Evolutionary conservation across 2,329 filamentous ascomycete genomes (phyloP).

Genomic region (Pezicula neosporulosa): DNA sequence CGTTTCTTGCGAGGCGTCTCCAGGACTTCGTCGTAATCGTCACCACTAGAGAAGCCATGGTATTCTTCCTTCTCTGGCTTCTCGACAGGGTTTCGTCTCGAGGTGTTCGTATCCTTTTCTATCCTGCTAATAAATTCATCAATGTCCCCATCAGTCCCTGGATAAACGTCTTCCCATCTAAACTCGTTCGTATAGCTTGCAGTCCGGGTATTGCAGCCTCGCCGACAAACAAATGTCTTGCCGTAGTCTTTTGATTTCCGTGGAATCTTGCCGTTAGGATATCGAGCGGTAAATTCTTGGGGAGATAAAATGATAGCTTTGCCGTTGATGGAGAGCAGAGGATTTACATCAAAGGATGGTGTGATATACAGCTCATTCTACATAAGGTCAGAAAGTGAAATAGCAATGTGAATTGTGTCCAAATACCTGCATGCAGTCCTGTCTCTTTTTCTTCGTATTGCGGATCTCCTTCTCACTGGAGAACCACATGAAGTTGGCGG

Average conservation of each 20-base stretch:
- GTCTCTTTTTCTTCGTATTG: slow-evolving; percentile 76
- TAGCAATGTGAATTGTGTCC: background rate
- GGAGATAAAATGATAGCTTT: slow-evolving; percentile 78
- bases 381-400: slow-evolving; percentile 15
- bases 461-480: slow-evolving; percentile 86
- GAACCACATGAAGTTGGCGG: slow-evolving; percentile 94
- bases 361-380: slow-evolving; percentile 92
- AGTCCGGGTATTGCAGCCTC: slow-evolving; percentile 85
- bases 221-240: slow-evolving; percentile 85
- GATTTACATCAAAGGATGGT: slow-evolving; percentile 80
- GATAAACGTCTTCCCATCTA: slow-evolving; percentile 82
- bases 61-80: slow-evolving; percentile 27
- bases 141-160: slow-evolving; percentile 25
- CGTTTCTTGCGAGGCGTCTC: slow-evolving; percentile 56
- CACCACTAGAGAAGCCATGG: slow-evolving; percentile 31
- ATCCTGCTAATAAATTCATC: slow-evolving; percentile 37
- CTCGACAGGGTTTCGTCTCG: slow-evolving; percentile 37
- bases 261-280: slow-evolving; percentile 73
- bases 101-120: slow-evolving; percentile 69
- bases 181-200: slow-evolving; percentile 92
- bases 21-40: slow-evolving; percentile 28
- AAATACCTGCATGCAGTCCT: slow-evolving; percentile 59
- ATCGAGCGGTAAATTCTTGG: slow-evolving; percentile 61
- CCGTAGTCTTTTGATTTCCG: slow-evolving; percentile 71
- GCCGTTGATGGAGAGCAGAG: slow-evolving; percentile 84